Base-by-base conservation (phyloP, 1,284 basidiomycete species). In the Pseudozyma hubeiensis region DNA sequence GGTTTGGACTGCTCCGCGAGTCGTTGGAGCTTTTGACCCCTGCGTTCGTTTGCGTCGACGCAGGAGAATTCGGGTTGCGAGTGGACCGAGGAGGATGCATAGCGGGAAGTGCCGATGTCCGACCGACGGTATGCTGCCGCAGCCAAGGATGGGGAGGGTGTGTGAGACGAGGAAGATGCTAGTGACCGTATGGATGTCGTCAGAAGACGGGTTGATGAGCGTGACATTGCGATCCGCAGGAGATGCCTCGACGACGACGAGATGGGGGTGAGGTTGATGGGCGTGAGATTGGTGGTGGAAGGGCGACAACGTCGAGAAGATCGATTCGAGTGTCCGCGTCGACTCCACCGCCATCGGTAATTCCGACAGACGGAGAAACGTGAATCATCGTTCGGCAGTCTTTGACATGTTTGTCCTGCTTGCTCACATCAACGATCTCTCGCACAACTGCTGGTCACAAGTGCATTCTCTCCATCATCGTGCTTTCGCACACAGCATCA, bases 41-140 rank as follows among this genome's bases (percentile, higher is more conserved):
- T 58, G 4, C 70, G 62, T 51, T 83, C 79, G 59, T 84, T 79
- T 30, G 80, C 77, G 52, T 84, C 82, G 4, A 84, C 67, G 53
- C 82, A 84, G 0, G 81, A 77, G 58, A 84, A 78, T 17, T 78
- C 64, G 13, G 73, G 55, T 34, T 33, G 6, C n/a, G 43, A 19
- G 19, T 24, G 43, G 30, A 51, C 47, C 7, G 61, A 68, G 9
- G 49, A 35, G 8, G 52, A 39, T 31, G 41, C 48, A 8, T 50
- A 63, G 0, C 58, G 47, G 7, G 62, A 17, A 1, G 55, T n/a
- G 9, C 24, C 40, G 8, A 55, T 43, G 43, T 62, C 51, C 3
- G 55, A 24, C 14, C 24, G 44, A 30, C 33, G 19, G 35, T 19
- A 1, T 46, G 48, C 6, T 16, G 53, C 13, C 19, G 19, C 17